A percentile compares a stretch with the other conserved stretches of the same genome.
These are phyloP conservation scores for Pulveroboletus sp. DNA, from an alignment of 768 basidiomycete species.

Conservation along the genomic window DNA sequence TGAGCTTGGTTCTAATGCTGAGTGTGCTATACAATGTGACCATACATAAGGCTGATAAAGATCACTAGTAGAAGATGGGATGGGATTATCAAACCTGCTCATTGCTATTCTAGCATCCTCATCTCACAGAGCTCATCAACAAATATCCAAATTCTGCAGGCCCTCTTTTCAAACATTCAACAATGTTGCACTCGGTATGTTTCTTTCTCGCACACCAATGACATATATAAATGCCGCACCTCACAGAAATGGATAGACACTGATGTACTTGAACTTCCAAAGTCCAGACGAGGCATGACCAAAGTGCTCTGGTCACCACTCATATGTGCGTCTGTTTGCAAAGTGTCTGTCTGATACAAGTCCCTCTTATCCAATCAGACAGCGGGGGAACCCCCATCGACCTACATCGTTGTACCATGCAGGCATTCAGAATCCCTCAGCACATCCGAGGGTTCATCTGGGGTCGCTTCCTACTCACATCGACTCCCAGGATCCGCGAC, in stretches of 20 bases:
- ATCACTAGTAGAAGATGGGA: too few species aligned
- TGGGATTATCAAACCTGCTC: constrained; percentile 5
- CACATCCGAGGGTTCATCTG: constrained; percentile 52
- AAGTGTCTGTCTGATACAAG: not conserved
- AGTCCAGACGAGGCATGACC: constrained; percentile 54
- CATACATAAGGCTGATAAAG: too few species aligned
- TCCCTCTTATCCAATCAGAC: constrained; percentile 43
- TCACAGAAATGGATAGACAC: constrained; percentile 74
- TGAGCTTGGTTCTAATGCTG: constrained; percentile 35
- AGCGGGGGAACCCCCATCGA: constrained; percentile 31
- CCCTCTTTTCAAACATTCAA: constrained; percentile 75
- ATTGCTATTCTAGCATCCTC: constrained; percentile 38
- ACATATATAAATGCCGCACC: constrained; percentile 23
- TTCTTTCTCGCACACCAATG: not conserved
- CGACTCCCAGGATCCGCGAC: constrained; percentile 47
- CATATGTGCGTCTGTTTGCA: constrained; percentile 31
- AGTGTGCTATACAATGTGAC: too few species aligned
- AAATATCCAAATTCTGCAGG: constrained; percentile 66
- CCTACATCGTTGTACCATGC: constrained; percentile 57
- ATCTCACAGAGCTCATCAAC: constrained; percentile 43
- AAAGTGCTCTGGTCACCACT: constrained; percentile 54
- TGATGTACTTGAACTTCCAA: constrained; percentile 56
- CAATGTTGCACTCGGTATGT: constrained; percentile 62
- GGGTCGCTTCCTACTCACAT: not conserved
- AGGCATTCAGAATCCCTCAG: constrained; percentile 64